These are phyloP conservation scores for Cicer chorassanicum DNA, from an alignment of 306 rosid species.

Conservation along the genomic window DNA sequence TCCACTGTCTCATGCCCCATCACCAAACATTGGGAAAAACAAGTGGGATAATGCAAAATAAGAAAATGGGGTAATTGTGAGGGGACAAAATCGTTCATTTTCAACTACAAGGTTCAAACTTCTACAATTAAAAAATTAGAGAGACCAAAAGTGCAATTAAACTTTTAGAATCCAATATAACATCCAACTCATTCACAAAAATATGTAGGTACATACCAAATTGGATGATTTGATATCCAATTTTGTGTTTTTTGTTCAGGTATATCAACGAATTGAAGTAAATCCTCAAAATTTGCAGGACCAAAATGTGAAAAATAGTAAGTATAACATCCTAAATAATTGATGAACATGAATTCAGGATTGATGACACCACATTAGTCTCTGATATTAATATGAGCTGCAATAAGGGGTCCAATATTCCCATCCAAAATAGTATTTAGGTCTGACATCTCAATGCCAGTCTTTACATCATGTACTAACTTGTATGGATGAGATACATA, in stretches of 20 bases:
- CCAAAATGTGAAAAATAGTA: background rate
- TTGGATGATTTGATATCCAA: conserved; percentile 3
- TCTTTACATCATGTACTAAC: conserved; percentile 71
- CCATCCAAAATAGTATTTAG: conserved; percentile 70
- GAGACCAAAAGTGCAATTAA: too few relatives aligned
- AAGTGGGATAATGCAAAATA: too few relatives aligned
- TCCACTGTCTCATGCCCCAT: too few relatives aligned
- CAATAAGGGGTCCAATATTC: conserved; percentile 73
- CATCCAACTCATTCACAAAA: conserved; percentile 32
- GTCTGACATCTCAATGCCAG: conserved; percentile 64
- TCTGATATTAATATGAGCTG: conserved; percentile 68
- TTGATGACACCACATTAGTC: conserved; percentile 35
- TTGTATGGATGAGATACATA: conserved; percentile 62
- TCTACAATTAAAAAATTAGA: too few relatives aligned
- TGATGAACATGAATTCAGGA: background rate
- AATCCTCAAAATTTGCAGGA: conserved; percentile 24
- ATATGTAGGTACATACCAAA: conserved; percentile 23
- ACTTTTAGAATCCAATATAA: background rate
- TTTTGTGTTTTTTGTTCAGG: background rate
- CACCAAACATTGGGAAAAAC: too few relatives aligned
- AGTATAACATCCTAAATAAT: conserved; percentile 20
- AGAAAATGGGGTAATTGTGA: too few relatives aligned
- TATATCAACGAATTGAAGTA: conserved; percentile 33
- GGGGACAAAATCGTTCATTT: too few relatives aligned
- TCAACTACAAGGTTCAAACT: too few relatives aligned